Evolutionary conservation across 2,329 filamentous ascomycete species (phyloP), one percentile per base, ranked within the genome.

Genomic region (Leptodontidium sp.): DNA sequence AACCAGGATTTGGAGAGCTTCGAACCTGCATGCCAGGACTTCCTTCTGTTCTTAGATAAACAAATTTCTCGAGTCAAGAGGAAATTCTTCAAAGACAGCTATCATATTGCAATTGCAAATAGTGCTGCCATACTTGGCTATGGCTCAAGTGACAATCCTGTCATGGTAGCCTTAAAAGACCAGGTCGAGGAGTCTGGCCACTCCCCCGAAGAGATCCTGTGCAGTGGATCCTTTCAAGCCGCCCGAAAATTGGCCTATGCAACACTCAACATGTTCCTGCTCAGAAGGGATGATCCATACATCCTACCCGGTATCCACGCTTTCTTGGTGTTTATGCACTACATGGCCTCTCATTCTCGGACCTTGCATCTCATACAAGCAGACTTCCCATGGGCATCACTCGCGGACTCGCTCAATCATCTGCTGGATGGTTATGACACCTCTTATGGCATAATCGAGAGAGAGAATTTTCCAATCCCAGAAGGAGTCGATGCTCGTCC

Each of bases 101-200:
- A 87, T n/a, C 84, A 87, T 55, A 85, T 90, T 35, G 87, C 84
- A 0, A 84, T 91, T 2, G 81, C 86, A 4, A 79, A 79, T 49
- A 68, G 67, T 29, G 73, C 77, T 49, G 74, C 76, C 0, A 71
- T 79, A 61, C 70, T 77, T 49, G 73, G 74, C 4, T 78, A 75
- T 70, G 77, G 72, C 4, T 69, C 72, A 0, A 72, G 75, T 43
- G 76, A 77, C 0, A 78, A 64, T 55, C 24, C 64, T 6, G 24
- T 68, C 40, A 32, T 40, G 38, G 11, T 2, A 40, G 38, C 38
- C 38, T 8, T 40, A 8, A 40, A 40, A 6, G 11, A 11, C 38
- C 38, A 40, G 38, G 4, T 40, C 38, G 38, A 12, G 11, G 38
- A 40, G 38, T 40, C 38, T 40, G 38, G 38, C 38, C 38, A 40